These are phyloP conservation scores for Talaromyces borbonicus DNA, from an alignment of 495 filamentous ascomycete genomes.

Conservation along the genomic window DNA sequence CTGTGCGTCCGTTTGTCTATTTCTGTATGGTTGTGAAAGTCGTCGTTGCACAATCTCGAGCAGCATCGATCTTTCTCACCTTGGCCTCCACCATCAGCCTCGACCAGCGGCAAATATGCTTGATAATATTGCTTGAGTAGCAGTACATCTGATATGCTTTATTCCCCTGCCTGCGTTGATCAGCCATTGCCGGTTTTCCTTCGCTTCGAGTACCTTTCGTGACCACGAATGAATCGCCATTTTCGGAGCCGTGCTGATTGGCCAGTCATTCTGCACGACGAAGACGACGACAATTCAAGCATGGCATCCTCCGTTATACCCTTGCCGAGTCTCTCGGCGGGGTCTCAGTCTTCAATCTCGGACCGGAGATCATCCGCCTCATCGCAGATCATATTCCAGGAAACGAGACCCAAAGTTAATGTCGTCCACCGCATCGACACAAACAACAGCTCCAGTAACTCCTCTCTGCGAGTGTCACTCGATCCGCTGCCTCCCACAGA, in stretches of 20 bases:
- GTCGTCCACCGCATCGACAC: slow-evolving; percentile 6
- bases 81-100: too few relatives aligned
- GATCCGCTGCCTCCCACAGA: background rate
- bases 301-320: slow-evolving; percentile 2
- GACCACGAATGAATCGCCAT: slow-evolving; percentile 1
- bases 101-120: too few relatives aligned
- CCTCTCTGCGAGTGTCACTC: too few relatives aligned
- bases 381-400: background rate
- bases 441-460: slow-evolving; percentile 8
- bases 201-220: background rate
- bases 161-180: background rate
- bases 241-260: background rate
- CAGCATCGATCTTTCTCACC: too few relatives aligned
- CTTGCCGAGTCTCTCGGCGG: slow-evolving; percentile 6
- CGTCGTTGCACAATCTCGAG: background rate
- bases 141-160: background rate
- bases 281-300: slow-evolving; percentile 1
- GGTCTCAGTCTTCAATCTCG: slow-evolving; percentile 3
- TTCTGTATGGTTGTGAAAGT: background rate
- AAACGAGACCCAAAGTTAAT: background rate
- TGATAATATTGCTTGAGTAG: too few relatives aligned
- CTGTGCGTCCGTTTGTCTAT: background rate
- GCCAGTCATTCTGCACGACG: slow-evolving; percentile 2
- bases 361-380: slow-evolving; percentile 1
- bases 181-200: background rate